phyloP scores from a whole-genome alignment of 805 yeast genomes.

The Candida ficus region DNA sequence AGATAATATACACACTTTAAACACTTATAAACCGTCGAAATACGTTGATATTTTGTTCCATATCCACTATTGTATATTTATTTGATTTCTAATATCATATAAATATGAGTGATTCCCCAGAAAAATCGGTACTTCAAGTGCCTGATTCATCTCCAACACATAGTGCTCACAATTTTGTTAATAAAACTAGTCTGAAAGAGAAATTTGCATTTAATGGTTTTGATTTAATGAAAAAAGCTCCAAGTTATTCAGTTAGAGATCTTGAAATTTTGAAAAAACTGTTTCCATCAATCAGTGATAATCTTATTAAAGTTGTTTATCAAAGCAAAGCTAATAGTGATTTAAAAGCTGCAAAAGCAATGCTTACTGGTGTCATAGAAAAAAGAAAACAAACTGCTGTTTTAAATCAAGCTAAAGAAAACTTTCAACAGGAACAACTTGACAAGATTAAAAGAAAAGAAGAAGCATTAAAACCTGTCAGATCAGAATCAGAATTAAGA shows the following conservation, averaged over 20 bases:
- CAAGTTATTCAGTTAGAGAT: conserved; percentile 15
- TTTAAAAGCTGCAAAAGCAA: conserved; percentile 28
- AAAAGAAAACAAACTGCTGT: conserved; percentile 22
- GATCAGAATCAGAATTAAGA: not conserved
- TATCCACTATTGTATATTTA: too few relatives aligned
- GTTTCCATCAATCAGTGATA: conserved; percentile 29
- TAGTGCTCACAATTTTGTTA: conserved; percentile 1
- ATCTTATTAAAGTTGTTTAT: conserved; percentile 34
- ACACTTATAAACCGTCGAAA: too few relatives aligned
- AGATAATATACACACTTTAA: too few relatives aligned
- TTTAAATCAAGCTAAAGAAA: conserved; percentile 4
- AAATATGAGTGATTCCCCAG: conserved; percentile 2
- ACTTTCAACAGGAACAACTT: conserved; percentile 1
- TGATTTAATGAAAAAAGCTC: conserved; percentile 14
- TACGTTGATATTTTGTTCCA: too few relatives aligned
- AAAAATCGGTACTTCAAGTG: conserved; percentile 36
- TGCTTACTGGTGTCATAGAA: conserved; percentile 28
- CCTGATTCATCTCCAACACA: conserved; percentile 44
- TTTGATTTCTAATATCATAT: too few relatives aligned
- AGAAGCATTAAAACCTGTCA: not conserved
- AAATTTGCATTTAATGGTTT: conserved; percentile 37
- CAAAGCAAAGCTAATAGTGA: conserved; percentile 31
- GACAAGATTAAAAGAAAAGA: too few relatives aligned
- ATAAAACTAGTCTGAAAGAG: conserved; percentile 29
- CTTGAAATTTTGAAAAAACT: conserved; percentile 22